phyloP scores from a whole-genome alignment of 768 basidiomycete species.

The Daedaleopsis nitida region DNA sequence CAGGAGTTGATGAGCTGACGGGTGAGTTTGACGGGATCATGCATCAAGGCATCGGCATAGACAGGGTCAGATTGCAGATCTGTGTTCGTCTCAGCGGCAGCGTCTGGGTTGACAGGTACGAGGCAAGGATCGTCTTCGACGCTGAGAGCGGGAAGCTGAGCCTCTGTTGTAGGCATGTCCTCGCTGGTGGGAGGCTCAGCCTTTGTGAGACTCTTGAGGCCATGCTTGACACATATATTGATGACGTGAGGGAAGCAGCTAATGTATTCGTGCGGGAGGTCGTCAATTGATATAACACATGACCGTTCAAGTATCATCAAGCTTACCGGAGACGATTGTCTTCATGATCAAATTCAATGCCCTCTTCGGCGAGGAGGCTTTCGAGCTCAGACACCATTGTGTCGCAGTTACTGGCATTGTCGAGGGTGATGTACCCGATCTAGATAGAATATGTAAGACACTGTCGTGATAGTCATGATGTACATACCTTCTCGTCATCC shows the following conservation, averaged over 20 bases:
- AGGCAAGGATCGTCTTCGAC: neutral
- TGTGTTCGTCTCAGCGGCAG: neutral
- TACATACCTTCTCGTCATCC: too few relatives aligned
- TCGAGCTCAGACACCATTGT: too few relatives aligned
- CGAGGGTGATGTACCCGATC: too few relatives aligned
- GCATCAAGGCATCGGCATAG: neutral
- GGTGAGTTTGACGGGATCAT: neutral
- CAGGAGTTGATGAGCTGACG: neutral
- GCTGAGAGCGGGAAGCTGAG: neutral
- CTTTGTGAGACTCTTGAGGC: neutral
- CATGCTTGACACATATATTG: conserved; percentile 1
- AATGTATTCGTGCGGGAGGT: too few relatives aligned
- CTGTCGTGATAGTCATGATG: too few relatives aligned
- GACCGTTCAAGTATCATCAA: neutral
- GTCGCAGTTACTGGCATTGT: too few relatives aligned
- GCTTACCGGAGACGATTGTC: neutral
- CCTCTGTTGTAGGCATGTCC: neutral
- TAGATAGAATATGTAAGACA: too few relatives aligned
- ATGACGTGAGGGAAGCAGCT: conserved; percentile 4
- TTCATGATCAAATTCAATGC: neutral
- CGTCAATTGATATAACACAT: neutral
- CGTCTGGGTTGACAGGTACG: neutral
- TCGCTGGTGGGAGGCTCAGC: too few relatives aligned
- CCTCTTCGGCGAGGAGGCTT: too few relatives aligned
- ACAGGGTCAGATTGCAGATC: neutral